Evolutionary conservation across 1,284 basidiomycete genomes (phyloP), one percentile per base, ranked within the genome.

Genomic region (Boletus hoseneyae): DNA sequence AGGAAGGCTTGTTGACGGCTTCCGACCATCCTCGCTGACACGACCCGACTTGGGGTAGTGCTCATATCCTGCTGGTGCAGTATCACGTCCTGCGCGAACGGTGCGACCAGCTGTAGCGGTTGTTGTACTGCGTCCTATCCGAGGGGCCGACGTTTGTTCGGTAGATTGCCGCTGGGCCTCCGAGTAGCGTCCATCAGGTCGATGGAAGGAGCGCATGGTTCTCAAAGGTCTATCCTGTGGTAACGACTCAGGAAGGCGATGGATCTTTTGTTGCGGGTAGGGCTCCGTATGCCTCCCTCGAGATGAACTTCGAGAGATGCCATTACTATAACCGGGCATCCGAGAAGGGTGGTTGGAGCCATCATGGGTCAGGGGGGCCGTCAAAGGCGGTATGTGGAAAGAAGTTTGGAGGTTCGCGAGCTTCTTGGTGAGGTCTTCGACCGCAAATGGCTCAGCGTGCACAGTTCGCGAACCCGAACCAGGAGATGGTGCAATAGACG

Each of bases 161-260:
- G 64, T 40, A n/a, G 68, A 64, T 25, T 61, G 47, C 30, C 57
- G 55, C 48, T 60, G 58, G 16, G 67, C 63, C 25, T 71, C 70
- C 2, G 58, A 50, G 16, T 65, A 51, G 38, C 65, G 64, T 29
- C 63, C 58, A 49, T 68, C 47, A 34, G 71, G 60, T 38, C 73
- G 75, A 59, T 80, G 82, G 68, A 87, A 83, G 13, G 85, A 85
- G 16, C 79, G 74, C 73, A 70, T 72, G 11, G 76, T 68, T 15
- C 75, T 76, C 30, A 86, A 60, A 6, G 68, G 56, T 45, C 65
- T 64, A 25, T 62, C 63, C 15, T 65, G 62, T 8, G 60, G 51
- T n/a, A 54, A 33, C 10, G 57, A 45, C 9, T 72, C 67, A n/a
- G 68, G 49, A 21, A 38, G 34, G 16, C 62, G 56, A 35, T 52